phyloP scores from a whole-genome alignment of 306 rosid genomes.

The Medicago lupulina region DNA sequence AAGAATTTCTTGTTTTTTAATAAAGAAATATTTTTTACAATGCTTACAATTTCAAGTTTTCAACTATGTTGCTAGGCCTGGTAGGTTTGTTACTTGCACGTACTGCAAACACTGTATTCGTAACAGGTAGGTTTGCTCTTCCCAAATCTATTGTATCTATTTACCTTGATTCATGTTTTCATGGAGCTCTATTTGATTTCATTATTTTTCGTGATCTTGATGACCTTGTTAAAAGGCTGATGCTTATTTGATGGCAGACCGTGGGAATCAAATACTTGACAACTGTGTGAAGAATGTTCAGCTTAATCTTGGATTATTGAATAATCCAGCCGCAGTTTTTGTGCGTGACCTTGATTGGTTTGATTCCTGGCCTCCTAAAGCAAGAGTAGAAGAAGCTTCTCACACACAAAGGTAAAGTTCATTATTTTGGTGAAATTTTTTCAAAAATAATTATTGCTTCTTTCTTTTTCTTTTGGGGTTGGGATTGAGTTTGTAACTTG shows the following conservation, averaged over 20 bases:
- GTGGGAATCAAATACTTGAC: constrained; percentile 75
- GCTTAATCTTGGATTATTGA: constrained; percentile 66
- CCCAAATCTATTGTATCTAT: constrained; percentile 11
- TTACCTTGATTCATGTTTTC: constrained; percentile 4
- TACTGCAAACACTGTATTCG: constrained; percentile 62
- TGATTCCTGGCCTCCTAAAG: constrained; percentile 77
- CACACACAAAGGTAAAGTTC: constrained; percentile 52
- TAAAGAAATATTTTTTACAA: constrained; percentile 13
- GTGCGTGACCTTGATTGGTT: constrained; percentile 92
- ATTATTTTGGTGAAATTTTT: constrained; percentile 16
- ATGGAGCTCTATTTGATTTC: constrained; percentile 9
- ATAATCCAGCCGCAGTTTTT: constrained; percentile 52
- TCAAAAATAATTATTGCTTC: background rate
- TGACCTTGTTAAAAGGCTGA: constrained; percentile 24
- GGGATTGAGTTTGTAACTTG: constrained; percentile 28
- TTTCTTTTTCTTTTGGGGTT: constrained; percentile 33
- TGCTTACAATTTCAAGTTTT: constrained; percentile 45
- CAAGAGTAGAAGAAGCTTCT: constrained; percentile 49
- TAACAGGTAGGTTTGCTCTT: constrained; percentile 68
- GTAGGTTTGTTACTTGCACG: constrained; percentile 80
- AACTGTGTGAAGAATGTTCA: constrained; percentile 77
- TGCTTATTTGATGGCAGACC: constrained; percentile 60
- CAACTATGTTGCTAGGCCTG: constrained; percentile 68
- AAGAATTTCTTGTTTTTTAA: constrained; percentile 19
- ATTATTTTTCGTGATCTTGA: constrained; percentile 8